Percentiles rank a stretch among this genome's conserved stretches.
Conservation (phyloP, 805 yeast genomes). For the Ogataea chonburiensis region DNA sequence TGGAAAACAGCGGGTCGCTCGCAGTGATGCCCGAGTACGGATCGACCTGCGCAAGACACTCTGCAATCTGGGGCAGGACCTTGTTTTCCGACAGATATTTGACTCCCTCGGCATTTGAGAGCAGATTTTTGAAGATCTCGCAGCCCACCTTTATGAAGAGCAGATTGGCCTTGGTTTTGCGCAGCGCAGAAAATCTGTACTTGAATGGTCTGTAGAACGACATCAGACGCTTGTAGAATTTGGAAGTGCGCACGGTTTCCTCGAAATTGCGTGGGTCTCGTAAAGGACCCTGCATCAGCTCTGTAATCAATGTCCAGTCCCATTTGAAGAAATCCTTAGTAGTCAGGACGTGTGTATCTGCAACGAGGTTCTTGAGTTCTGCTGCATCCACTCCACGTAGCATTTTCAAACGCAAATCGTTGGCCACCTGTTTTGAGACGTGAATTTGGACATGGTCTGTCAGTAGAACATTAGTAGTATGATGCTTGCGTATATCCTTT, state of each 20-base stretch:
- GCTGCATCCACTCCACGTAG: conserved; percentile 50
- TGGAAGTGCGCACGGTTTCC: conserved; percentile 74
- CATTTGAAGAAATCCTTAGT: conserved; percentile 80
- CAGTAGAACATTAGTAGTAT: conserved; percentile 10
- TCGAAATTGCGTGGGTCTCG: conserved; percentile 68
- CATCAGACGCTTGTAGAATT: conserved; percentile 77
- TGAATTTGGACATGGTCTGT: conserved; percentile 17
- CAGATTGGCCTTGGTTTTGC: conserved; percentile 49
- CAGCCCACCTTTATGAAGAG: conserved; percentile 73
- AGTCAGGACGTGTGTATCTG: conserved; percentile 66
- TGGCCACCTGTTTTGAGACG: conserved; percentile 17
- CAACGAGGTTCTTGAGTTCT: conserved; percentile 63
- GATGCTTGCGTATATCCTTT: conserved; percentile 29
- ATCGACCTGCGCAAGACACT: conserved; percentile 81
- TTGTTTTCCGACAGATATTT: conserved; percentile 69
- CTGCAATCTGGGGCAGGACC: conserved; percentile 83
- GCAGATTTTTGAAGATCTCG: conserved; percentile 63
- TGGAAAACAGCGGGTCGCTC: conserved; percentile 70
- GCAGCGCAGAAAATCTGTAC: conserved; percentile 63
- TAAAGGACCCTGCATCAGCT: conserved; percentile 83
- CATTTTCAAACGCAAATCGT: conserved; percentile 25
- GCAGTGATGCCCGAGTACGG: conserved; percentile 75
- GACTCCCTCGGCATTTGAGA: conserved; percentile 64
- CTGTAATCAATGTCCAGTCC: conserved; percentile 79
- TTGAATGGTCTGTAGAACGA: conserved; percentile 93